Evolutionary conservation across 306 rosid genomes (phyloP).

Genomic region (barrel medic (Medicago truncatula)): DNA sequence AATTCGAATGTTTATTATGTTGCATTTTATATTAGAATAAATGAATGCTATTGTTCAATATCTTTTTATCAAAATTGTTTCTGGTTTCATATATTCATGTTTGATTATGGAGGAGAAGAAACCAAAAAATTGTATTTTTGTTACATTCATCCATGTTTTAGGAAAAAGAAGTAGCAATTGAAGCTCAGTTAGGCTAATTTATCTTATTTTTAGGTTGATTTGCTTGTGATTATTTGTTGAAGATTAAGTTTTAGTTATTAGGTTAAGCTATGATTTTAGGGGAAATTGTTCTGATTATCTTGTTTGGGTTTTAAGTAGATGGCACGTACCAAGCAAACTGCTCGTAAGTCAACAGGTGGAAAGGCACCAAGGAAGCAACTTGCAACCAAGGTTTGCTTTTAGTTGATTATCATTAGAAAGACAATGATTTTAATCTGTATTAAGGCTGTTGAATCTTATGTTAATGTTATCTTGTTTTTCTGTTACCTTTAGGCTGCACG

Average conservation of each 20-base stretch:
- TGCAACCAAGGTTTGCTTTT: slow-evolving; percentile 78
- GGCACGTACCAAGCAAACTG: slow-evolving; percentile 99
- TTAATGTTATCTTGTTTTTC: no score
- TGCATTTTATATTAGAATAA: no score
- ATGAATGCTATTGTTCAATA: background rate
- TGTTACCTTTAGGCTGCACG: slow-evolving; percentile 67
- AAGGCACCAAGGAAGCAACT: slow-evolving; percentile 98
- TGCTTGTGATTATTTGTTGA: background rate
- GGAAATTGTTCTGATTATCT: background rate
- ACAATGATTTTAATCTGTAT: background rate
- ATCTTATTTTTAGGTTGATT: background rate
- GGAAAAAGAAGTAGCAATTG: background rate
- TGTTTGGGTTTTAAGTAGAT: slow-evolving; percentile 45
- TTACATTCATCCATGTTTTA: background rate
- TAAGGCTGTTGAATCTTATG: fast-evolving
- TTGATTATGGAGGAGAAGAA: background rate
- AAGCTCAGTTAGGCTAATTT: background rate
- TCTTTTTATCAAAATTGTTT: background rate
- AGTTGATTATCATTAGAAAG: background rate
- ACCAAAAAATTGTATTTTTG: background rate
- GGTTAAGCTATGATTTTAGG: background rate
- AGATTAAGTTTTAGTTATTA: background rate
- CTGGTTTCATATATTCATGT: background rate
- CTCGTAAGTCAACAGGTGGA: slow-evolving; percentile 96
- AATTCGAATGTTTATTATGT: background rate